Base-by-base conservation (phyloP, 2,329 filamentous ascomycete species). In the Botrytis cinerea region DNA sequence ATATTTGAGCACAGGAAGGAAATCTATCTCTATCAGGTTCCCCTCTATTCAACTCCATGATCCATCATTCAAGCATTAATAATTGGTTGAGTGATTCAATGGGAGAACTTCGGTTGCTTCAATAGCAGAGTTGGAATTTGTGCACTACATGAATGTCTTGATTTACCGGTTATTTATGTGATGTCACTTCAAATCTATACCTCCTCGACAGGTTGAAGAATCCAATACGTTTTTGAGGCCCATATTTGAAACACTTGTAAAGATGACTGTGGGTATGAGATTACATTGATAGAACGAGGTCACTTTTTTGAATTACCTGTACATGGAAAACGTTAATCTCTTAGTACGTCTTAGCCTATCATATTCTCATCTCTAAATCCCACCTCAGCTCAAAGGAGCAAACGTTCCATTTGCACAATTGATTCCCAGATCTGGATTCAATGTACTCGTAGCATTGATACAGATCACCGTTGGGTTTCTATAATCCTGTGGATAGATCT, bases 391-490 rank as follows among this genome's bases (percentile, higher is more conserved):
- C 22, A 72, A 35, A 32, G 73, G 67, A 54, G 60, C 38, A 64
- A 73, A 83, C 51, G 81, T 83, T 35, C 80, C 80, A 75, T 83
- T 83, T 10, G 67, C 74, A 75, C 82, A 83, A n/a, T 76, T 69
- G 60, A 83, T 81, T 0, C 82, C 82, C 32, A 83, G 71, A 0
- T 79, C 71, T 1, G 82, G 81, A 73, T 83, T 83, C 72, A 82
- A 74, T 38, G 74, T 74, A 2, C 79, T 77, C 32, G 78, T 79
- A 9, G 80, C 82, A 72, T 83, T 81, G 70, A 82, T 78, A 73
- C 81, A 83, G n/a, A 83, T 76, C 12, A 81, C 79, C 1, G 76
- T 81, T 0, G 82, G 77, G 20, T 75, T 70, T 16, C 71, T 70
- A 38, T 76, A 77, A 62, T 71, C 79, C 73, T 82, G 81, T 1